Evolutionary conservation across 1,284 basidiomycete species (phyloP), one percentile per base, ranked within the genome.

Genomic region (Naganishia sp.): DNA sequence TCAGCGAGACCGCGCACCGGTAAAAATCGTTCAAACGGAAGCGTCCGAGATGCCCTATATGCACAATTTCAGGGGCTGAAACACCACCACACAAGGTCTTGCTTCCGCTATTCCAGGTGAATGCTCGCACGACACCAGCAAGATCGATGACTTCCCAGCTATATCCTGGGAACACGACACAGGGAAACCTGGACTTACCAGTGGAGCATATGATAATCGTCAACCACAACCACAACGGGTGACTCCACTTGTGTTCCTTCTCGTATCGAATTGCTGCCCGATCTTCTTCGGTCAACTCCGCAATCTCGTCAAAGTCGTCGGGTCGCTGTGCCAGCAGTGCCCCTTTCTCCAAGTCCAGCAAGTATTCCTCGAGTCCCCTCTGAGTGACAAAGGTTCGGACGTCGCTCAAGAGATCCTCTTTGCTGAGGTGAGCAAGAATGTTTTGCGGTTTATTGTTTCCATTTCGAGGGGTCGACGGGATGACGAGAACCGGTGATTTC

Each of bases 251-350:
- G 76, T 91, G 84, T 1, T 85, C 85, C 35, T 82, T 76, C 75
- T 92, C 90, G 60, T 77, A 71, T 0, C 72, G 68, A 31, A 84
- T 71, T 9, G 74, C 73, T 0, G 73, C 75, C 70, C 82, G 85
- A 64, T 92, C 90, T 7, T 85, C 85, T 10, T 85, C 83, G 15
- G 76, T 77, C 45, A 93, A 84, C 51, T 85, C 77, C n/a, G 83
- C 71, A 39, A 89, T 72, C 1, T 68, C 72, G 47, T 87, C 84
- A 72, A 87, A 88, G 15, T 84, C 72, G 72, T 71, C 45, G 0
- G 83, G 82, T 56, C 85, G 81, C 69, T 86, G 86, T 0, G 87
- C 87, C 49, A 88, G 77, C 28, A 88, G 80, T 0, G 87, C 88
- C 17, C 85, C 88, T 73, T 85, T 86, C 71, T 45, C 50, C 31